These are phyloP conservation scores for Cryptomeria japonica DNA, from an alignment of 75 land plant species.

Conservation along the genomic window DNA sequence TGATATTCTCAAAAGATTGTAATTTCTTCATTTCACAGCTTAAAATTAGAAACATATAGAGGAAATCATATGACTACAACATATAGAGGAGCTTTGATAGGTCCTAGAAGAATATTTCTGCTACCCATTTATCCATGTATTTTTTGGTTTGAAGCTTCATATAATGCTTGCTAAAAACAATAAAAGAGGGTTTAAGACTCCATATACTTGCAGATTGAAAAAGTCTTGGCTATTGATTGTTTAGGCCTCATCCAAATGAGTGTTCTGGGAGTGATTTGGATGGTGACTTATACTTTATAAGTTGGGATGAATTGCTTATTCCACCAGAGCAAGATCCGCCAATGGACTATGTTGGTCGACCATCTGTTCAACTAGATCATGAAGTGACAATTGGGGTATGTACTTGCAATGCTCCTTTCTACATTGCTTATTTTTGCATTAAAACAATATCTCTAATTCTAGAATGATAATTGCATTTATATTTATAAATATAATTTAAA, in stretches of 20 bases:
- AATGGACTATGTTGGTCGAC: constrained; percentile 42
- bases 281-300: constrained; percentile 53
- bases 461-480: no score
- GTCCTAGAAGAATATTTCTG: background rate
- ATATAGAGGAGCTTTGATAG: background rate
- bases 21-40: background rate
- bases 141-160: background rate
- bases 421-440: no score
- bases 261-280: constrained; percentile 66
- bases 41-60: background rate
- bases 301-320: constrained; percentile 43
- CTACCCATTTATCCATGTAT: background rate
- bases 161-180: background rate
- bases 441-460: no score
- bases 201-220: background rate
- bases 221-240: background rate
- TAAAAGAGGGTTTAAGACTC: background rate
- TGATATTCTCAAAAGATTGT: background rate
- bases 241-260: constrained; percentile 56
- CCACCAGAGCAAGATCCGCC: constrained; percentile 33
- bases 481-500: no score
- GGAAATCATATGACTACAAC: no score
- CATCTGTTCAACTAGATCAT: constrained; percentile 34
- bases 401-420: no score
- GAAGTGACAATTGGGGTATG: constrained; percentile 38